Evolutionary conservation across 176 grass and related monocot species (phyloP), one percentile per base, ranked within the genome.

Genomic region (Oryza rufipogon): DNA sequence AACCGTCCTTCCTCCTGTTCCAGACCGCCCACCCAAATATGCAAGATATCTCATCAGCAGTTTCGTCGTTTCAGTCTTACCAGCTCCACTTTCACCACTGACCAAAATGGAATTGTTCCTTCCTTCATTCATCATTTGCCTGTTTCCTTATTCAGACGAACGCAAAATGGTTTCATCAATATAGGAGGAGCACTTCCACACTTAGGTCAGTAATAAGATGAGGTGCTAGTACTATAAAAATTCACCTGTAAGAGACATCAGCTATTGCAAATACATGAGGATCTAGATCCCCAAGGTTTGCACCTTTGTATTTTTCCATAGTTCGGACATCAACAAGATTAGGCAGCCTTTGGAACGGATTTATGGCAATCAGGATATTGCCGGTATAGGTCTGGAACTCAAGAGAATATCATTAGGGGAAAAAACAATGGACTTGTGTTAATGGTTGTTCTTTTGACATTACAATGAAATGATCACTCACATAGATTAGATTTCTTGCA

Each of bases 61-160:
- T 68, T 98, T 98, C 26, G 95, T 98, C 71, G 95, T 94, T 84
- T 98, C 95, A 77, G 95, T 98, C 92, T 98, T 98, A 85, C 95
- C 95, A 77, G 92, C 92, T 84, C 95, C 95, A 93, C 95, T 98
- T 93, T 95, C 95, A 81, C 95, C 95, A 85, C 95, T 98, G 87
- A 98, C 95, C 87, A 98, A 90, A 72, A 95, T 94, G 73, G 95
- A 95, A 85, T 98, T 98, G 79, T 85, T 93, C 92, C 91, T 95
- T 81, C 89, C 91, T 86, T 98, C 95, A 92, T 94, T 98, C 76
- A 98, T 95, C 96, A 95, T 98, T 87, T 92, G 93, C 85, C 96
- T 98, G 91, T 88, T 91, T 87, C 76, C 78, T 92, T 89, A 90
- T 89, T 89, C 79, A 87, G 91, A 89, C 79, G 22, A 86, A 91